Evolutionary conservation across 2,329 filamentous ascomycete species (phyloP).

Genomic region (Trichoderma sp.): DNA sequence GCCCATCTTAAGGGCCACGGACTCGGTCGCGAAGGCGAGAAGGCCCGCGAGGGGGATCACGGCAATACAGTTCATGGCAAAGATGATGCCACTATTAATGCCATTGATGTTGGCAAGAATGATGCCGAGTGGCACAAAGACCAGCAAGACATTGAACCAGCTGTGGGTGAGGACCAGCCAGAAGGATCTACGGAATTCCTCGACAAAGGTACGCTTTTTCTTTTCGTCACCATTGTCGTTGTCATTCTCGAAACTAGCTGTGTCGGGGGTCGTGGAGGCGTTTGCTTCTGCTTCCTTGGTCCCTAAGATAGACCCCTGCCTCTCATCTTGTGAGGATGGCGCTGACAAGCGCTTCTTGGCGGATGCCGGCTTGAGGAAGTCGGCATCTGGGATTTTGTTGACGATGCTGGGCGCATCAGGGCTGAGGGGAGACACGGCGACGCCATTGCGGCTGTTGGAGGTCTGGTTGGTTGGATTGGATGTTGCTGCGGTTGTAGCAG

Average conservation of each 20-base stretch:
- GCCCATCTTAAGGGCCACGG: slow-evolving; percentile 70
- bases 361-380: slow-evolving; percentile 26
- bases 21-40: slow-evolving; percentile 73
- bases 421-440: not conserved
- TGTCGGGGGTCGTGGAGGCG: slow-evolving; percentile 29
- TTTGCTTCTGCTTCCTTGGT: slow-evolving; percentile 25
- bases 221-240: slow-evolving; percentile 30
- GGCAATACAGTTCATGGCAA: slow-evolving; percentile 73
- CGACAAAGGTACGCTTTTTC: slow-evolving; percentile 46
- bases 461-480: slow-evolving; percentile 26
- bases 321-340: slow-evolving; percentile 53
- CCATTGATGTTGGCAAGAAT: slow-evolving; percentile 56
- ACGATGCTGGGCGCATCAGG: slow-evolving; percentile 18
- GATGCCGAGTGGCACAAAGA: slow-evolving; percentile 80
- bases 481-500: not conserved
- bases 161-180: slow-evolving; percentile 67
- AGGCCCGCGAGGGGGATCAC: slow-evolving; percentile 74
- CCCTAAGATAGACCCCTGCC: slow-evolving; percentile 59
- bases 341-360: slow-evolving; percentile 35
- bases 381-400: slow-evolving; percentile 27
- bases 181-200: slow-evolving; percentile 52
- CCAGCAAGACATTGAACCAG: slow-evolving; percentile 74
- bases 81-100: slow-evolving; percentile 62
- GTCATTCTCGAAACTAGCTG: slow-evolving; percentile 33
- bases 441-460: slow-evolving; percentile 31